Percentiles rank a stretch among this genome's conserved stretches.
These are phyloP conservation scores for Parasitella parasitica DNA, from an alignment of 371 early-diverging fungal species.

Conservation along the genomic window DNA sequence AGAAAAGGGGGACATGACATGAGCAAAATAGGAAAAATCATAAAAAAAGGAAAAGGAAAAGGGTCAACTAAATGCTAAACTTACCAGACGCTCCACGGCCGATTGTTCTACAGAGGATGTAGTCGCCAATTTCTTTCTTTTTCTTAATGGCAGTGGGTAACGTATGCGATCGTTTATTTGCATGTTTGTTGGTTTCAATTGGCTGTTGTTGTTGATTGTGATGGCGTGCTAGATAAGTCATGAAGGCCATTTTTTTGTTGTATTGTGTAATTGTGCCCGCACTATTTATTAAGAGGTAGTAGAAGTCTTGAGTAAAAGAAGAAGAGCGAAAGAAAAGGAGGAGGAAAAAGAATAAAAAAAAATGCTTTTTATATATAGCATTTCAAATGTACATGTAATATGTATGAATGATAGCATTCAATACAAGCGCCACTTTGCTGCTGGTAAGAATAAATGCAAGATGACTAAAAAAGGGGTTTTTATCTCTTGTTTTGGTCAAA, in stretches of 20 bases:
- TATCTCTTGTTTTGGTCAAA: neutral
- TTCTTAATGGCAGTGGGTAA: constrained; percentile 9
- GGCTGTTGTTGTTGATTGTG: neutral
- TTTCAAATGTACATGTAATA: neutral
- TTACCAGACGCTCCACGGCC: constrained; percentile 82
- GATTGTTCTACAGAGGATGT: constrained; percentile 72
- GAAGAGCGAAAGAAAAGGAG: constrained; percentile 1
- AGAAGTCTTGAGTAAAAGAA: neutral
- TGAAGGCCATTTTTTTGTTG: constrained; percentile 16
- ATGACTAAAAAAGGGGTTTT: neutral
- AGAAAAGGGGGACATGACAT: constrained; percentile 1
- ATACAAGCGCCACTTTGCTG: neutral
- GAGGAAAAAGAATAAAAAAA: constrained; percentile 4
- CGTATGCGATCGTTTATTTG: constrained; percentile 18
- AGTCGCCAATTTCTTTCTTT: constrained; percentile 61
- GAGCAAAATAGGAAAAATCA: constrained; percentile 2
- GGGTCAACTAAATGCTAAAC: neutral
- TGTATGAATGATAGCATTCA: neutral
- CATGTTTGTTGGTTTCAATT: neutral
- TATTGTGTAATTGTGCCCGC: neutral
- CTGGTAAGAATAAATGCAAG: neutral
- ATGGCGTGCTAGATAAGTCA: constrained; percentile 18
- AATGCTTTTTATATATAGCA: neutral
- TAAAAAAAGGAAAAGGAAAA: constrained; percentile 2
- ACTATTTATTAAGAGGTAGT: neutral